Evolutionary conservation across 108 stramenopile genomes (phyloP), one percentile per base, ranked within the genome.

Genomic region (Poteriospumella lacustris): DNA sequence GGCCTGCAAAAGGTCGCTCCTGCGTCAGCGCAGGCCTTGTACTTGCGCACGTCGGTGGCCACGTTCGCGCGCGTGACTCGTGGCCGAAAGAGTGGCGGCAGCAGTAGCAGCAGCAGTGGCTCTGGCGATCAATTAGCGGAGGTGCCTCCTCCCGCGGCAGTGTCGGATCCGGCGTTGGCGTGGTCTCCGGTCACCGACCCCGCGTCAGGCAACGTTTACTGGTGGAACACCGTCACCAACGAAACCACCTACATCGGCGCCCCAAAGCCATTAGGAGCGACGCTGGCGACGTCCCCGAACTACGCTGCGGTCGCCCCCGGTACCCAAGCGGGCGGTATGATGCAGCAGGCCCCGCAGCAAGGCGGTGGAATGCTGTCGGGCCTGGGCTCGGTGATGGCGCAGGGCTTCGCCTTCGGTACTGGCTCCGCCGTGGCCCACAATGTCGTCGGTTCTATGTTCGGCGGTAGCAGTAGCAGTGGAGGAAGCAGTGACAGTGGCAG

Each of bases 361-460:
- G 64, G 64, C 9, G 70, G 70, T 34, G 70, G 70, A 29, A 73
- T 73, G 41, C 24, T 42, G 41, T 42, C 9, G 9, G 70, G 47
- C 26, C 36, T 73, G 19, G 70, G 70, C 5, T 5, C 31, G 33
- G 47, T 73, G 12, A 31, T 73, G 9, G 70, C 70, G 38, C 40
- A 73, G 33, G 70, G 70, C 5, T 52, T 73, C 19, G 70, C 70
- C 26, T 73, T 73, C 36, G 70, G 70, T 52, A 31, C 41, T 15
- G 70, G 70, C 5, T 73, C 70, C 9, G 26, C 70, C 19, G 24
- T 73, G 9, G 70, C 70, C 5, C 70, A 73, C 42, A 5, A 42
- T 73, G 41, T 73, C 31, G 47, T 73, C 42, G 70, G 70, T 26
- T 73, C 70, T 3, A 34, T 73, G 9, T 73, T 73, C 31, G 70